Conservation (phyloP, 768 basidiomycete genomes). For the Termitomyces sp. region DNA sequence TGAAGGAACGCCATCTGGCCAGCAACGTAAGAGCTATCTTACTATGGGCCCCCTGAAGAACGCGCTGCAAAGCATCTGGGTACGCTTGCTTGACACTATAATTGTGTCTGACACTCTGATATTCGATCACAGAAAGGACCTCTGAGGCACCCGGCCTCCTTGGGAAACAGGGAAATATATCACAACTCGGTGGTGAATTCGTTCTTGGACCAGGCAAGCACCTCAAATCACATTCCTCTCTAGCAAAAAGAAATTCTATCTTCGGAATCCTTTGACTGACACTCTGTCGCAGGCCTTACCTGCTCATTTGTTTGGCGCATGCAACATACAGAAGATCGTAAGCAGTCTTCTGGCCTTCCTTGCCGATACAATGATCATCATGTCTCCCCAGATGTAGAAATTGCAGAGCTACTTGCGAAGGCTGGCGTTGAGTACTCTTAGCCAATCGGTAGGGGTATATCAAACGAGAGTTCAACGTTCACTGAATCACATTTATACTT, state of each 20-base stretch:
- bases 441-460: background rate
- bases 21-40: constrained; percentile 48
- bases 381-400: constrained; percentile 41
- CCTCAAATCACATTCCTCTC: too few species aligned
- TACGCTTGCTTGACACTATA: constrained; percentile 20
- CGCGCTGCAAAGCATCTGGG: constrained; percentile 44
- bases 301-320: constrained; percentile 57
- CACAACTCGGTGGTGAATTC: constrained; percentile 65
- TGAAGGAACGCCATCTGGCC: constrained; percentile 40
- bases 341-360: constrained; percentile 25
- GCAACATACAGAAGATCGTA: constrained; percentile 64
- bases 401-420: constrained; percentile 45
- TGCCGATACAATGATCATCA: background rate
- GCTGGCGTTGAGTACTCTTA: constrained; percentile 31
- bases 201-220: constrained; percentile 54
- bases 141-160: constrained; percentile 40
- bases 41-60: constrained; percentile 28
- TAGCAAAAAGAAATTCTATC: background rate
- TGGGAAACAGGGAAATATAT: constrained; percentile 64
- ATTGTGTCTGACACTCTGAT: background rate
- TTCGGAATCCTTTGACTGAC: background rate
- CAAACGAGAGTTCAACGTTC: background rate
- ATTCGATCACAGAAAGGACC: constrained; percentile 30
- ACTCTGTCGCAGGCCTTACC: constrained; percentile 30
- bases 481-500: background rate